Percentiles rank a stretch among this genome's conserved stretches.
Evolutionary conservation across 208 protist genomes (phyloP).

Genomic region (Wallacemonas sp.): DNA sequence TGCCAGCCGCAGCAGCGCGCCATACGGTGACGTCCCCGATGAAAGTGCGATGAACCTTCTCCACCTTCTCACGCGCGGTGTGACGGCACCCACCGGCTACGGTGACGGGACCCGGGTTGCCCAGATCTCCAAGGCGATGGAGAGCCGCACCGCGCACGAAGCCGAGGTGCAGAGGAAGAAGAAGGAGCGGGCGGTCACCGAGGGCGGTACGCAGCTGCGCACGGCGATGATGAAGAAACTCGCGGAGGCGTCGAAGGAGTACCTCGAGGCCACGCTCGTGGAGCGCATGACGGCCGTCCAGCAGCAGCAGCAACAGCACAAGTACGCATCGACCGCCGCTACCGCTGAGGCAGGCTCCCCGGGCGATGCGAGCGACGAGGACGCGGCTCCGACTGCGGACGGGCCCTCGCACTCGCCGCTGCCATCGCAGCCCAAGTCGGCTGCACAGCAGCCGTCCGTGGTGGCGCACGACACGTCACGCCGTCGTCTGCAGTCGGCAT

Average conservation of each 20-base stretch:
- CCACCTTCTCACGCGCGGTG: conserved; percentile 68
- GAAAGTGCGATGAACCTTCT: conserved; percentile 51
- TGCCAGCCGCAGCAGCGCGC: neutral
- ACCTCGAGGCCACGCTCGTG: conserved; percentile 71
- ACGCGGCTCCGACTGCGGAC: neutral
- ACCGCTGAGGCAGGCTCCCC: neutral
- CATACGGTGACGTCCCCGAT: conserved; percentile 9
- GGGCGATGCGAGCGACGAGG: too few species aligned
- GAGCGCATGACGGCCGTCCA: conserved; percentile 55
- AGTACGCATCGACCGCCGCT: neutral
- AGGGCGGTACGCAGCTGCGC: conserved; percentile 36
- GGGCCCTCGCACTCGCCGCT: neutral
- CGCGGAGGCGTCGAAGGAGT: conserved; percentile 65
- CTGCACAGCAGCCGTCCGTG: conserved; percentile 5
- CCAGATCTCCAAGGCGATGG: conserved; percentile 39
- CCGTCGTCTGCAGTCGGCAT: too few species aligned
- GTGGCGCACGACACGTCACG: too few species aligned
- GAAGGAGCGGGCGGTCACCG: conserved; percentile 25
- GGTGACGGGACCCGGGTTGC: conserved; percentile 34
- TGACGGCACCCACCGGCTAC: conserved; percentile 59
- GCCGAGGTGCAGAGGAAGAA: conserved; percentile 21
- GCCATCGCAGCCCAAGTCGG: neutral
- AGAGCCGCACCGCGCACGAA: conserved; percentile 17
- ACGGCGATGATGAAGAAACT: conserved; percentile 55
- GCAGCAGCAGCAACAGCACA: conserved; percentile 18